phyloP scores from a whole-genome alignment of 2,329 filamentous ascomycete genomes.

The Aspergillus cejpii region DNA sequence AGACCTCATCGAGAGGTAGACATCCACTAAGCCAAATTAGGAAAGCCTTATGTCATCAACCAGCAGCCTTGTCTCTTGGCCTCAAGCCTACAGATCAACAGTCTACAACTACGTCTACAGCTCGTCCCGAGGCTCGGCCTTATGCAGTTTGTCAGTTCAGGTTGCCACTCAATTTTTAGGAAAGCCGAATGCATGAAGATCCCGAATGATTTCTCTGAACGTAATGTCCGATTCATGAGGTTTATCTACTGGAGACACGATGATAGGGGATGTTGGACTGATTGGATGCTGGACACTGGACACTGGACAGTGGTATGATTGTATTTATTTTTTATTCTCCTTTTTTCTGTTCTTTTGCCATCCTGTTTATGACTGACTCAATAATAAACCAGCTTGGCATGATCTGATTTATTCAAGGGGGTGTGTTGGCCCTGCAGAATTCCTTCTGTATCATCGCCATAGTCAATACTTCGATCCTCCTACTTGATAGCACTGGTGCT shows the following conservation, averaged over 20 bases:
- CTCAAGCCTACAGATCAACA: too few species aligned
- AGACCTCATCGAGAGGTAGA: background rate
- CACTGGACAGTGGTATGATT: background rate
- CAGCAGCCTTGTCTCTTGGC: too few species aligned
- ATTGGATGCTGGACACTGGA: background rate
- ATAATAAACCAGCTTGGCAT: background rate
- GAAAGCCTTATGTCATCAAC: background rate
- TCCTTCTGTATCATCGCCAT: too few species aligned
- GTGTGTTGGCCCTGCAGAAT: background rate
- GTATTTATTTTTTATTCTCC: background rate
- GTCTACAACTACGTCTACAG: too few species aligned
- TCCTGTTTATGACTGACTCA: background rate
- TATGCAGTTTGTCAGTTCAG: too few species aligned
- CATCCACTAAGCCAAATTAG: slow-evolving; percentile 1
- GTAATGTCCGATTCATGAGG: background rate
- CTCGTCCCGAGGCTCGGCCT: too few species aligned
- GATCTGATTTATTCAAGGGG: background rate
- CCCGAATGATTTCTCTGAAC: too few species aligned
- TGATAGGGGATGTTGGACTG: background rate
- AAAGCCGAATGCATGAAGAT: too few species aligned
- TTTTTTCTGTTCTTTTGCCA: background rate
- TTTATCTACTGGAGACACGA: background rate
- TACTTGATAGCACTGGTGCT: background rate
- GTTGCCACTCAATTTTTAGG: too few species aligned
- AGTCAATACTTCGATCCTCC: too few species aligned